Evolutionary conservation across 2,329 filamentous ascomycete genomes (phyloP), one percentile per base, ranked within the genome.

Genomic region (Xenosphaeropsis pyriputrescens): DNA sequence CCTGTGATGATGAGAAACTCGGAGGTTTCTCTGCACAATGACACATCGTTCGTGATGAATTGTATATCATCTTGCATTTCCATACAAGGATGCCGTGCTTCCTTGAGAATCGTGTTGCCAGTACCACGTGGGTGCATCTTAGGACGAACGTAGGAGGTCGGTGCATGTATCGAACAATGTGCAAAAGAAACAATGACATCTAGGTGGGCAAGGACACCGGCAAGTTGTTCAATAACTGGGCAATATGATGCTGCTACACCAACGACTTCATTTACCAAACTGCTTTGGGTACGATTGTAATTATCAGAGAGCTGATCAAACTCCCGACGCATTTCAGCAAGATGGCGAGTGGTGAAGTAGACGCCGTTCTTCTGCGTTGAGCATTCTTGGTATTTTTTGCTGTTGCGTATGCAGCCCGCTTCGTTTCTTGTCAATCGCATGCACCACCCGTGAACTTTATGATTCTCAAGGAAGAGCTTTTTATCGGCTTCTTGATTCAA

Each of bases 311-410:
- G 69, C 57, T 96, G 88, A 53, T 98, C 89, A 47, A 93, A 86
- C 51, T 98, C 89, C 38, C 89, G 75, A 22, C 91, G 80, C 50
- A 88, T 73, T 18, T 76, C 70, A 52, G 86, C 80, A 49, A 98
- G 67, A 22, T 71, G 76, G 38, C 75, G 77, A 3, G 91, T 98
- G 1, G 91, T 96, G 59, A 98, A 98, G 63, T 91, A 98, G 39
- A 96, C 91, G 32, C 91, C 91, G 56, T 95, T 98, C 69, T 98
- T 98, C 61, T 96, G 91, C 0, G 93, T 98, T 0, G 88, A 93
- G 57, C 86, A 93, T 58, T 98, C 91, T 51, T 89, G 81, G 51
- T 96, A 98, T 36, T 77, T 69, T 41, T 75, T 78, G 54, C 91
- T 93, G 59, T 93, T 93, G 43, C 91, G 80, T 49, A 98, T 98